Base-by-base conservation (phyloP, 1,139 yeast species). In the Scheffersomyces titani region DNA sequence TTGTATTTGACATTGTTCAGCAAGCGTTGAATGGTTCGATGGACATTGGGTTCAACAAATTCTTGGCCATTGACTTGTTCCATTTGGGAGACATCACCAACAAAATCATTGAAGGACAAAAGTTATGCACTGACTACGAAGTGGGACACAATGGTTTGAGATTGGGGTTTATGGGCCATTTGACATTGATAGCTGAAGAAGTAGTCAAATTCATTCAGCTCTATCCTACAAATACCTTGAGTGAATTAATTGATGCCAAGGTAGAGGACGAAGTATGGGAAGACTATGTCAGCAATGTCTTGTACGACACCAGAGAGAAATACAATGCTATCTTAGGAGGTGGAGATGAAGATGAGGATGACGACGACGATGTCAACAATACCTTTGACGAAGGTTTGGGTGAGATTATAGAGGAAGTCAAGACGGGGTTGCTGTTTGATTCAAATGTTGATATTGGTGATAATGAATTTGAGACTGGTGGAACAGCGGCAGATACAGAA, bases 291-390 rank as follows among this genome's bases (percentile, higher is more conserved):
- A 89, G 89, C 56, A 88, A 89, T 60, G 89, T 92, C 0, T 77
- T 94, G 59, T 89, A 90, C 58, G 97, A 91, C 67, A 92, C 97
- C 1, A 83, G 99, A 62, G 97, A 92, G 68, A 93, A 92, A 74
- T 94, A 94, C 73, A 94, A 94, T 72, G 93, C 97, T n/a, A 90
- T 94, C 47, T 80, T 94, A 44, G 98, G 99, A 13, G 97, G 97
- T 44, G 81, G 78, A 18, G 79, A 74, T 30, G 79, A 75, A 44
- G 77, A 70, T 1, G 77, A 71, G 13, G 79, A 73, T 9, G 78
- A 71, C 6, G 81, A 77, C 19, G 78, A 73, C 40, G 70, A 65
- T 44, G 75, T 70, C 19, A 70, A 67, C 68, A 81, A 66, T 54
- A 75, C 81, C 0, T 77, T 77, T 63, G 89, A 88, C 55, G 87